phyloP scores from a whole-genome alignment of 148 eudicot genomes.

The Spergularia marina region DNA sequence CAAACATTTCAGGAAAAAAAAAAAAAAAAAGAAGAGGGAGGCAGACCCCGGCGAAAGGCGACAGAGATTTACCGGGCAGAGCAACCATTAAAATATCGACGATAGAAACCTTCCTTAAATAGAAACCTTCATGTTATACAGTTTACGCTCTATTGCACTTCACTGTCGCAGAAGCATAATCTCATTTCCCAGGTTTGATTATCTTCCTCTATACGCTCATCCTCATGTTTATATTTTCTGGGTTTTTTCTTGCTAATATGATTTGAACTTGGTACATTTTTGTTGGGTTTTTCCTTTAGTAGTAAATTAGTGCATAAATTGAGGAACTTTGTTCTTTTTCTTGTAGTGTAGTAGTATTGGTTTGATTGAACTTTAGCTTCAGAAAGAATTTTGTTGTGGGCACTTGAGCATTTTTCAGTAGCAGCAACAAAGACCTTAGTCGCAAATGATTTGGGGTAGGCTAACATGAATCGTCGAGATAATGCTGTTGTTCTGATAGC shows the following conservation, averaged over 20 bases:
- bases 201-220: neutral
- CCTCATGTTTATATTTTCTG: neutral
- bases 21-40: neutral
- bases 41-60: neutral
- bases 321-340: neutral
- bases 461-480: neutral
- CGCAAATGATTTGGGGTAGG: neutral
- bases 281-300: neutral
- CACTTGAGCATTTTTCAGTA: neutral
- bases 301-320: neutral
- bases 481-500: neutral
- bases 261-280: neutral
- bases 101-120: too few species aligned
- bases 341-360: too few species aligned
- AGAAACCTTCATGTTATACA: constrained; percentile 13
- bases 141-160: constrained; percentile 2
- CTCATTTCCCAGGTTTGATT: constrained; percentile 22
- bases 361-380: neutral
- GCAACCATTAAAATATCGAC: neutral
- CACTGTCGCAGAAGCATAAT: constrained; percentile 10
- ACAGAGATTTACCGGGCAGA: neutral
- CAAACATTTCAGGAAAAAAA: too few species aligned
- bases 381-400: neutral
- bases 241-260: neutral
- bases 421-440: too few species aligned